These are phyloP conservation scores for Lentithecium fluviatile DNA, from an alignment of 495 filamentous ascomycete species.

Conservation along the genomic window DNA sequence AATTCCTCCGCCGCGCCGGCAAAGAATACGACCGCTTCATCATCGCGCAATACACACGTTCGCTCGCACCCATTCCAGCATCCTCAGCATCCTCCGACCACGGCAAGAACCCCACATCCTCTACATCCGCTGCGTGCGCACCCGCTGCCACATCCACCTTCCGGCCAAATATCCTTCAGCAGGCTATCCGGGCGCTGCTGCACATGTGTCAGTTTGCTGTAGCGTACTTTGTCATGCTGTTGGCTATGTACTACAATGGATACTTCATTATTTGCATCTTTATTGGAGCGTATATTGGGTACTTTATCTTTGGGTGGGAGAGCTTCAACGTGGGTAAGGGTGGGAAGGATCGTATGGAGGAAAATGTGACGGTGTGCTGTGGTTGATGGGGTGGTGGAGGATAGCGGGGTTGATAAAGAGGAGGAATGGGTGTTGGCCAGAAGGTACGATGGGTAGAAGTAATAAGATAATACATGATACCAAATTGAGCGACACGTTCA, in stretches of 20 bases:
- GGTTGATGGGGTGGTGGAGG: slow-evolving; percentile 13
- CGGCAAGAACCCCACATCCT: slow-evolving; percentile 4
- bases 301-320: slow-evolving; percentile 37
- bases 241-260: slow-evolving; percentile 50
- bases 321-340: slow-evolving; percentile 12
- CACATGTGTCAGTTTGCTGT: slow-evolving; percentile 54
- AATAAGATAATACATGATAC: no score
- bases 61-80: slow-evolving; percentile 36
- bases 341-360: slow-evolving; percentile 18
- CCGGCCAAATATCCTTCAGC: slow-evolving; percentile 50
- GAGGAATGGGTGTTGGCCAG: not conserved
- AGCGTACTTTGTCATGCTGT: slow-evolving; percentile 58
- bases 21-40: slow-evolving; percentile 56
- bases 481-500: no score
- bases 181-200: slow-evolving; percentile 50
- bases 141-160: slow-evolving; percentile 29
- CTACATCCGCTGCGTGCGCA: not conserved
- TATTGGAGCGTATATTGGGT: slow-evolving; percentile 49
- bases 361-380: slow-evolving; percentile 36
- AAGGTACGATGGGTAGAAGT: no score
- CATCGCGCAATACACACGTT: slow-evolving; percentile 43
- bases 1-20: slow-evolving; percentile 52
- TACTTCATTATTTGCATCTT: slow-evolving; percentile 60
- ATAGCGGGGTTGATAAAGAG: not conserved
- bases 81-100: slow-evolving; percentile 14